phyloP scores from a whole-genome alignment of 805 yeast species.

The Candida ponderosae region DNA sequence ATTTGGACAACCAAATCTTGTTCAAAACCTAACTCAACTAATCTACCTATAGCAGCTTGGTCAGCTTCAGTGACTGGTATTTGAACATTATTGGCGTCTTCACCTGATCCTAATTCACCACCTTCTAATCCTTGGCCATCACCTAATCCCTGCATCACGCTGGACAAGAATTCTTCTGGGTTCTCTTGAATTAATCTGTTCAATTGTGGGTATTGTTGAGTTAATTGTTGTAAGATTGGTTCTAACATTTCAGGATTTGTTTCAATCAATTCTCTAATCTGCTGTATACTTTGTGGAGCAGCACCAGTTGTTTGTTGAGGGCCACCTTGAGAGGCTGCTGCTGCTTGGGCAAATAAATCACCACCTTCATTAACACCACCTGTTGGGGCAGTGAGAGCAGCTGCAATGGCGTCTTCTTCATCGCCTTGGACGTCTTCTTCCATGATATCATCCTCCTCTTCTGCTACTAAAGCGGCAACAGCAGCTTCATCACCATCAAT shows the following conservation, averaged over 20 bases:
- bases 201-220: slow-evolving; percentile 75
- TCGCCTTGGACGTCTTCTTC: slow-evolving; percentile 23
- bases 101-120: slow-evolving; percentile 26
- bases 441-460: slow-evolving; percentile 16
- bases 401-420: slow-evolving; percentile 12
- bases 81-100: slow-evolving; percentile 29
- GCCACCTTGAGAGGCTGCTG: slow-evolving; percentile 27
- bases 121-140: slow-evolving; percentile 32
- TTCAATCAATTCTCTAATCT: slow-evolving; percentile 70
- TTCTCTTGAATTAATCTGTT: slow-evolving; percentile 73
- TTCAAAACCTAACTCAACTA: slow-evolving; percentile 91
- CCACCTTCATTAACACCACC: slow-evolving; percentile 25
- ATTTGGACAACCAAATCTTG: slow-evolving; percentile 84
- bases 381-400: slow-evolving; percentile 15
- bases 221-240: slow-evolving; percentile 73
- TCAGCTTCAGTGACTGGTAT: slow-evolving; percentile 73
- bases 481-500: slow-evolving; percentile 17
- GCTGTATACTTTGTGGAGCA: slow-evolving; percentile 33
- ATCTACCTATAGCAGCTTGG: slow-evolving; percentile 79
- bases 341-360: slow-evolving; percentile 35
- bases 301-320: slow-evolving; percentile 26
- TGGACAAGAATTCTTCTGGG: slow-evolving; percentile 83
- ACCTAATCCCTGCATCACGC: slow-evolving; percentile 46
- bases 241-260: slow-evolving; percentile 86
- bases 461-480: slow-evolving; percentile 23